Percentiles rank a stretch among this genome's conserved stretches.
These are phyloP conservation scores for Pyronema domesticum DNA, from an alignment of 495 filamentous ascomycete genomes.

Conservation along the genomic window DNA sequence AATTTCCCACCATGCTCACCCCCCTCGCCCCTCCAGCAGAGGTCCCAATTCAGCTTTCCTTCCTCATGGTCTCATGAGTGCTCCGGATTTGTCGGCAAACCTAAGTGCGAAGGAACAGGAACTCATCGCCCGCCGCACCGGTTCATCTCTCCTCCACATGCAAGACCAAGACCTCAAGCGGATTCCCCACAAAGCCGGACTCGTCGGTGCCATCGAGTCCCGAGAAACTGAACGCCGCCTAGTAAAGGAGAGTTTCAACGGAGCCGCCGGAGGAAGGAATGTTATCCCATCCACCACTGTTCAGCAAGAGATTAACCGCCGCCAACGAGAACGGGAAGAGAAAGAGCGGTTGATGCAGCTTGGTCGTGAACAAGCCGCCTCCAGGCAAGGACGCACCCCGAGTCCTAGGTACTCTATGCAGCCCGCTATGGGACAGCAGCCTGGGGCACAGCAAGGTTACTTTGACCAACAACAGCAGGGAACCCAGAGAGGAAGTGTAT, in stretches of 20 bases:
- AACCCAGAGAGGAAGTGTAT: slow-evolving; percentile 15
- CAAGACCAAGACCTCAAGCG: slow-evolving; percentile 33
- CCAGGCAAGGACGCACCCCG: slow-evolving; percentile 10
- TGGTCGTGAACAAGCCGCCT: slow-evolving; percentile 26
- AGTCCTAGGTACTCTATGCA: slow-evolving; percentile 10
- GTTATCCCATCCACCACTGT: slow-evolving; percentile 32
- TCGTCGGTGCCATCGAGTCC: slow-evolving; percentile 59
- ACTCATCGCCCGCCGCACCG: slow-evolving; percentile 74
- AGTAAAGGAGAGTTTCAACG: slow-evolving; percentile 38
- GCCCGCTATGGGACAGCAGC: slow-evolving; percentile 13
- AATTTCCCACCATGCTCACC: slow-evolving; percentile 1
- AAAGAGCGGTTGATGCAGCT: slow-evolving; percentile 16
- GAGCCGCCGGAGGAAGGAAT: slow-evolving; percentile 26
- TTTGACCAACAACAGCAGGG: slow-evolving; percentile 18
- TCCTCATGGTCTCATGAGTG: slow-evolving; percentile 19
- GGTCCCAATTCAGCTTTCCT: slow-evolving; percentile 23
- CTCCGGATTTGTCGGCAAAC: slow-evolving; percentile 39
- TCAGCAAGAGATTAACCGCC: slow-evolving; percentile 60
- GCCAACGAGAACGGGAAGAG: slow-evolving; percentile 36
- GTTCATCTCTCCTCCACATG: slow-evolving; percentile 61
- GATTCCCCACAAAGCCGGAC: slow-evolving; percentile 36
- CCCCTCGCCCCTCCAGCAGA: slow-evolving; percentile 35
- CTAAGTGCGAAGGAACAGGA: slow-evolving; percentile 90
- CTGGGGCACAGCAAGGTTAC: slow-evolving; percentile 6
- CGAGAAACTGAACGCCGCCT: slow-evolving; percentile 56